A percentile compares a stretch with the other conserved stretches of the same genome.
Conservation (phyloP, 208 protist species). For the Leishmania tarentolae region DNA sequence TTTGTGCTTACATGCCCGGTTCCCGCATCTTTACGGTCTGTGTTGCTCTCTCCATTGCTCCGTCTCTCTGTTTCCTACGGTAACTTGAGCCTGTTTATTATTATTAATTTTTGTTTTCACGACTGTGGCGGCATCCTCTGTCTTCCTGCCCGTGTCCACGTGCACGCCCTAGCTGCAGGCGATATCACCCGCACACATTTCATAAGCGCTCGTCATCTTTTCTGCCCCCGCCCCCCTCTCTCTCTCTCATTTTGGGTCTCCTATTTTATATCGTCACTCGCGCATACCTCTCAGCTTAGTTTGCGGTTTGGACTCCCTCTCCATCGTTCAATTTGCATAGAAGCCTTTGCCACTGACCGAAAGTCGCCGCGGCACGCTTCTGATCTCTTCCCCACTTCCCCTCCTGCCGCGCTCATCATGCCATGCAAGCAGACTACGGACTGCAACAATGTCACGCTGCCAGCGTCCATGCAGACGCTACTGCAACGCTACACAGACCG, state of each 20-base stretch:
- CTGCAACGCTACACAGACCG: slow-evolving; percentile 41
- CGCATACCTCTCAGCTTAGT: background rate
- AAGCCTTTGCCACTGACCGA: background rate
- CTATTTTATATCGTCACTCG: background rate
- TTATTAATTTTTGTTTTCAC: slow-evolving; percentile 3
- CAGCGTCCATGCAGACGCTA: slow-evolving; percentile 65
- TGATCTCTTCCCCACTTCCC: background rate
- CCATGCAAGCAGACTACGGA: background rate
- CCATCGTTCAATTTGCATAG: background rate
- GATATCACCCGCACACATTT: background rate
- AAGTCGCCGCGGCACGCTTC: background rate
- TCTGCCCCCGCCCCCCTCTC: background rate
- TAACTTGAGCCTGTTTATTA: background rate
- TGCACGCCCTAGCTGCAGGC: background rate
- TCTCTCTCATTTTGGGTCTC: background rate
- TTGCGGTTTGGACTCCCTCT: background rate
- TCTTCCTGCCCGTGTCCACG: background rate
- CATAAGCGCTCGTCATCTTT: too few species aligned
- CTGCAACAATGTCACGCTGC: slow-evolving; percentile 28
- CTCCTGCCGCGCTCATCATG: background rate
- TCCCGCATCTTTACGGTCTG: background rate
- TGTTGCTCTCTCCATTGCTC: too few species aligned
- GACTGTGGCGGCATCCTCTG: too few species aligned
- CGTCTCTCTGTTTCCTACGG: background rate
- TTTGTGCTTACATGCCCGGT: too few species aligned